These are phyloP conservation scores for Fusarium algeriense DNA, from an alignment of 2,329 filamentous ascomycete species.

Conservation along the genomic window DNA sequence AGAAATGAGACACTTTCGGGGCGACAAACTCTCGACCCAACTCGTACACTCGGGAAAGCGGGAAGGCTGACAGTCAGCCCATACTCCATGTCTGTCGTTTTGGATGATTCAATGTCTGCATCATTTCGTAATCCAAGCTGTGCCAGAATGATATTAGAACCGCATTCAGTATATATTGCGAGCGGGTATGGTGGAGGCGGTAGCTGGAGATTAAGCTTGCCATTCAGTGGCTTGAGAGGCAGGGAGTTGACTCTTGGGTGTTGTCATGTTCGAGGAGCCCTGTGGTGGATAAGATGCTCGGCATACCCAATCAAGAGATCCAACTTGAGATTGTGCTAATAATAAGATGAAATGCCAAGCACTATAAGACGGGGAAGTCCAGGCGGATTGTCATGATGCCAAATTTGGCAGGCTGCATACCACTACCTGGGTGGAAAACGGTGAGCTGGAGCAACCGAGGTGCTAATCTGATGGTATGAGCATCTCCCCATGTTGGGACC, in stretches of 20 bases:
- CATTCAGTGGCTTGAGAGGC: constrained; percentile 1
- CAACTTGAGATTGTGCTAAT: constrained; percentile 9
- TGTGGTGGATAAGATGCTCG: neutral
- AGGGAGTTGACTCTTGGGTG: constrained; percentile 1
- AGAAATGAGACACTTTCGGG: neutral
- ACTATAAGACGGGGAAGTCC: constrained; percentile 9
- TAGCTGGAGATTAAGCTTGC: constrained; percentile 6
- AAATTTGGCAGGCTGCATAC: constrained; percentile 45
- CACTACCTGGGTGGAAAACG: constrained; percentile 38
- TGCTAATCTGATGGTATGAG: constrained; percentile 30
- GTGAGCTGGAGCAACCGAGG: constrained; percentile 39
- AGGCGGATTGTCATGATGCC: constrained; percentile 30
- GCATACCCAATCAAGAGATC: constrained; percentile 19
- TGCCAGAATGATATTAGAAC: constrained; percentile 10
- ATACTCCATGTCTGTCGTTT: neutral
- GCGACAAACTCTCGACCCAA: constrained; percentile 4
- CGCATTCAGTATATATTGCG: constrained; percentile 7
- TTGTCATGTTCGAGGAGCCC: neutral
- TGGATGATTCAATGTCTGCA: neutral
- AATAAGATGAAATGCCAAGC: constrained; percentile 17
- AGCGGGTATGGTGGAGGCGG: neutral
- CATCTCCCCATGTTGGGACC: constrained; percentile 28
- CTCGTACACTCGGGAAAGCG: constrained; percentile 5
- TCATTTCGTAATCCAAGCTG: neutral
- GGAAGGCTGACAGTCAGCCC: constrained; percentile 1